phyloP scores from a whole-genome alignment of 2,329 filamentous ascomycete genomes.

The Alternaria triticimaculans region DNA sequence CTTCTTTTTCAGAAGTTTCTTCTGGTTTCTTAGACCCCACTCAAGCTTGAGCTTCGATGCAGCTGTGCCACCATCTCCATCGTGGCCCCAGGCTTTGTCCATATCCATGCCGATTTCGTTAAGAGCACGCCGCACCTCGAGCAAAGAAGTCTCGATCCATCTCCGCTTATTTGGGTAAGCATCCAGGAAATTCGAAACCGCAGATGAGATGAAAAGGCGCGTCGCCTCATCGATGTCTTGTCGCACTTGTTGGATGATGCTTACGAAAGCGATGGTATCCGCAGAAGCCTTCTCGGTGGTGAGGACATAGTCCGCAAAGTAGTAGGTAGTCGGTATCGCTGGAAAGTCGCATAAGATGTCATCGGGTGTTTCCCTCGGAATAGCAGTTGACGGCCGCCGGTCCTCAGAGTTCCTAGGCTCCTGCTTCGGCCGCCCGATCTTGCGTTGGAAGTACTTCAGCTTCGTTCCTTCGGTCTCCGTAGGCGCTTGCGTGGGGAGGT shows the following conservation, averaged over 20 bases:
- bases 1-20: conserved; percentile 29
- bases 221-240: conserved; percentile 36
- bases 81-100: conserved; percentile 27
- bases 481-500: neutral
- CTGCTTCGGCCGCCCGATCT: conserved; percentile 11
- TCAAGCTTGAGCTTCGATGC: conserved; percentile 37
- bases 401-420: conserved; percentile 8
- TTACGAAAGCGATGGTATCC: conserved; percentile 32
- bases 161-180: conserved; percentile 28
- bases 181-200: conserved; percentile 30
- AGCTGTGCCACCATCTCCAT: conserved; percentile 28
- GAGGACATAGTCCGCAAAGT: conserved; percentile 37
- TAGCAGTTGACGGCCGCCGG: conserved; percentile 8
- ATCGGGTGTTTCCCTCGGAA: conserved; percentile 8
- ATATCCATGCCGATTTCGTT: conserved; percentile 42
- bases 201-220: conserved; percentile 30
- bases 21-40: conserved; percentile 39
- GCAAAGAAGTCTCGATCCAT: conserved; percentile 34
- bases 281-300: conserved; percentile 28
- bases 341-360: conserved; percentile 19
- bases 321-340: conserved; percentile 33
- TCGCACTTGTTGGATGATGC: conserved; percentile 35
- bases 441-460: conserved; percentile 23
- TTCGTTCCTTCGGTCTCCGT: conserved; percentile 6
- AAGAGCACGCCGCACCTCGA: conserved; percentile 30